Evolutionary conservation across 2,329 filamentous ascomycete genomes (phyloP).

Genomic region (Colletotrichum sidae): DNA sequence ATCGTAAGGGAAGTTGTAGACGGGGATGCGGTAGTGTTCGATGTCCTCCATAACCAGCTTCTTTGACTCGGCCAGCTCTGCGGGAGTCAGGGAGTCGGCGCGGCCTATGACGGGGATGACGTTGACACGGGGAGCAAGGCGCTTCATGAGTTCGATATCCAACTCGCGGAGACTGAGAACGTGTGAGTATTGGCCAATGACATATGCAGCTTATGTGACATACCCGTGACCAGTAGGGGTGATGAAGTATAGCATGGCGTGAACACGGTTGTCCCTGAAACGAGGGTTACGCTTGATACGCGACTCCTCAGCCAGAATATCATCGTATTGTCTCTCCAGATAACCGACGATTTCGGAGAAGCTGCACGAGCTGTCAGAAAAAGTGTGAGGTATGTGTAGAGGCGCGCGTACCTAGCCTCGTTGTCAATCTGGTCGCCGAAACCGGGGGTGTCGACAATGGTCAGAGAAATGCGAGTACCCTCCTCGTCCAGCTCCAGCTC

Average conservation of each 20-base stretch:
- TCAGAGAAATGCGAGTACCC: slow-evolving; percentile 96
- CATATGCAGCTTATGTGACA: slow-evolving; percentile 42
- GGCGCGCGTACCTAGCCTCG: slow-evolving; percentile 81
- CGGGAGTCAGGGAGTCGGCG: slow-evolving; percentile 95
- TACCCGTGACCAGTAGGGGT: slow-evolving; percentile 96
- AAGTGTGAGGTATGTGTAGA: too few species aligned
- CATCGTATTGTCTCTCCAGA: slow-evolving; percentile 99
- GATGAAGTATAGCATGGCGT: slow-evolving; percentile 99
- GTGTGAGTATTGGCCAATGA: slow-evolving; percentile 17
- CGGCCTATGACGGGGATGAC: slow-evolving; percentile 99
- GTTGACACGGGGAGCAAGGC: slow-evolving; percentile 96
- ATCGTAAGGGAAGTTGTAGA: slow-evolving; percentile 99
- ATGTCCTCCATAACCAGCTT: slow-evolving; percentile 99
- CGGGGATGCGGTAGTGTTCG: slow-evolving; percentile 98
- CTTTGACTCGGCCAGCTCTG: slow-evolving; percentile 98
- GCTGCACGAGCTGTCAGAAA: slow-evolving; percentile 58
- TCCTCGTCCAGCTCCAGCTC: slow-evolving; percentile 98
- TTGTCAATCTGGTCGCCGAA: slow-evolving; percentile 99
- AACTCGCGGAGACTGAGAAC: slow-evolving; percentile 87
- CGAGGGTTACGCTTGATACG: slow-evolving; percentile 99
- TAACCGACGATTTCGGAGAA: slow-evolving; percentile 98
- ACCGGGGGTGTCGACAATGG: slow-evolving; percentile 97
- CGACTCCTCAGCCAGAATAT: slow-evolving; percentile 98
- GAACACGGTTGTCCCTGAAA: slow-evolving; percentile 98
- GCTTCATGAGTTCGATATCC: slow-evolving; percentile 99